Base-by-base conservation (phyloP, 2,329 filamentous ascomycete genomes). In the Phaeosphaeria sp. region DNA sequence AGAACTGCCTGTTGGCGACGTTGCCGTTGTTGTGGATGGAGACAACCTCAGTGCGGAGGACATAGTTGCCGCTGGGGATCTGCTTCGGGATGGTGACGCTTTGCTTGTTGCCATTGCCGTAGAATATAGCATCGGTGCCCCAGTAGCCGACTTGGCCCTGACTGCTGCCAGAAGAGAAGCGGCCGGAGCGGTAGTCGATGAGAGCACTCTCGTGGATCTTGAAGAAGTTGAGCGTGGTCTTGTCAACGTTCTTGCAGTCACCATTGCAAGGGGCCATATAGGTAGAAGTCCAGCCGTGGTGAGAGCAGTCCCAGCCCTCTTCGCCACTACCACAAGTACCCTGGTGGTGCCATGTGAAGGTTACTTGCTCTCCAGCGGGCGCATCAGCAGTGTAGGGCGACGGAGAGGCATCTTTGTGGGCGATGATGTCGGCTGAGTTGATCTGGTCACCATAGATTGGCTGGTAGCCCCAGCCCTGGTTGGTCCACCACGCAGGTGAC, bases 1-100 rank as follows among this genome's bases (percentile, higher is more conserved):
- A 76, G 65, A 74, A 72, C 55, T 76, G 73, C 54, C 72, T 64
- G 46, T 74, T 51, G 25, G 63, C 58, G 42, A 74, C 68, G 25
- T 59, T 59, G 46, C 73, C 73, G 54, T 72, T 74, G 66, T 73
- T 73, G 66, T 76, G 73, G 56, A 76, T 69, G 9, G 71, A 73
- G 4, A 64, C 63, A 47, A 76, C 72, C 58, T 76, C 73, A 18
- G 72, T 73, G 55, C 73, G 71, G 46, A 76, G 69, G 42, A 75
- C 72, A 51, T 75, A 76, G 66, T 74, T 73, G 23, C 72, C 72
- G 39, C 60, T 71, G 46, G 71, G 71, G 46, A 76, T 72, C 33
- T 67, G 63, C 11, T 62, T 65, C 20, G 73, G 73, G 46, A 76
- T 75, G 4, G 63, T 74, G 48, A 75, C 68, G 2, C 60, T 72